Evolutionary conservation across 106 monocot genomes (phyloP).

Genomic region (Phalaenopsis equestris): DNA sequence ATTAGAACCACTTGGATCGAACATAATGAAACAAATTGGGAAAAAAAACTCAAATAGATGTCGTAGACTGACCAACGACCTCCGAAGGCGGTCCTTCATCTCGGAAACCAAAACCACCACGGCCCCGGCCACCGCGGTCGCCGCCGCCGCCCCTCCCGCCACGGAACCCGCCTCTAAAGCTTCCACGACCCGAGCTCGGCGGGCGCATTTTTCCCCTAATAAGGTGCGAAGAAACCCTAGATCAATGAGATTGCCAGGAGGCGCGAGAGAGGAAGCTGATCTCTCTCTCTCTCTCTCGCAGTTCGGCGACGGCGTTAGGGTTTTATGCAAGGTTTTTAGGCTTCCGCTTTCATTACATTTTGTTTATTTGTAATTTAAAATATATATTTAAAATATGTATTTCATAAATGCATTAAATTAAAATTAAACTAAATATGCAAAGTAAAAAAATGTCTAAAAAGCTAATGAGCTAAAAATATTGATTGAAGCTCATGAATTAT

Average conservation of each 20-base stretch:
- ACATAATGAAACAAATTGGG: not conserved
- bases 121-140: constrained; percentile 30
- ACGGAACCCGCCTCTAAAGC: constrained; percentile 34
- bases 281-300: not conserved
- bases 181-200: constrained; percentile 47
- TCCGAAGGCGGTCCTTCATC: constrained; percentile 88
- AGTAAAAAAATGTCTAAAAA: too few relatives aligned
- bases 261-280: not conserved
- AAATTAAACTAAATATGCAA: too few relatives aligned
- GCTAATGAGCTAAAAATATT: too few relatives aligned
- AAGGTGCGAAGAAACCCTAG: not conserved
- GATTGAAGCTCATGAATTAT: too few relatives aligned
- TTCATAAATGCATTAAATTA: too few relatives aligned
- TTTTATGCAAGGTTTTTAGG: not conserved
- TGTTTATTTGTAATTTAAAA: too few relatives aligned
- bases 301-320: not conserved
- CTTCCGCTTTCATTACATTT: too few relatives aligned
- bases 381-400: too few relatives aligned
- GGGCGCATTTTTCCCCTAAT: not conserved
- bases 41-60: not conserved
- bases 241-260: not conserved
- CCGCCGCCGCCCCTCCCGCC: constrained; percentile 37
- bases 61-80: constrained; percentile 64
- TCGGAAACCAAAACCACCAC: constrained; percentile 66
- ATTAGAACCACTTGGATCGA: not conserved